These are phyloP conservation scores for Cynanchum wilfordii DNA, from an alignment of 257 asterid species.

Conservation along the genomic window DNA sequence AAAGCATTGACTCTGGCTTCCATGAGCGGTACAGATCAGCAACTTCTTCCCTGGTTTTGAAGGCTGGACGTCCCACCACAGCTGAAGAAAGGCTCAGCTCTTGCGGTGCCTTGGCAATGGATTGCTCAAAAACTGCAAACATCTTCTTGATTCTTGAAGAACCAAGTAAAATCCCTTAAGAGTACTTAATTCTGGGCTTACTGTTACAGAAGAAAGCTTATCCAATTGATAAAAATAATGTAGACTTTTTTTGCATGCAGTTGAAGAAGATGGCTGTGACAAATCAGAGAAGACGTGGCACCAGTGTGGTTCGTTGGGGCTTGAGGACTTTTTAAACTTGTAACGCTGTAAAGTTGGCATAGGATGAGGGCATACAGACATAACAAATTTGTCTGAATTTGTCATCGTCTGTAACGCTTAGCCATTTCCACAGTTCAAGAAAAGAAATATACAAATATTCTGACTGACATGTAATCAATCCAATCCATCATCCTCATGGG, in stretches of 20 bases:
- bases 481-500: neutral
- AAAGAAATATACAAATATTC: neutral
- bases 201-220: neutral
- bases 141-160: constrained; percentile 19
- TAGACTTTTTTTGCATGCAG: neutral
- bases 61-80: constrained; percentile 17
- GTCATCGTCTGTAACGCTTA: neutral
- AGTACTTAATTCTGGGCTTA: neutral
- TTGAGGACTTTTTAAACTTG: neutral
- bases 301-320: neutral
- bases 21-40: constrained; percentile 40
- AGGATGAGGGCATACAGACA: neutral
- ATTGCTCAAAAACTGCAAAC: constrained; percentile 54
- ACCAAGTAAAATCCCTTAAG: neutral
- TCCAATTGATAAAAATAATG: constrained; percentile 5
- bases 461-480: neutral
- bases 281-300: constrained; percentile 4
- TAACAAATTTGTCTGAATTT: neutral
- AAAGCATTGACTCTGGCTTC: constrained; percentile 50
- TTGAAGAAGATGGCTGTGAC: neutral
- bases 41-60: constrained; percentile 37
- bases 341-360: neutral
- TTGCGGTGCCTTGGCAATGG: constrained; percentile 38
- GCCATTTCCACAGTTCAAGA: neutral
- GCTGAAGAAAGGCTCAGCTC: constrained; percentile 35